Base-by-base conservation (phyloP, 2,329 filamentous ascomycete species). In the Aspergillus sergii region DNA sequence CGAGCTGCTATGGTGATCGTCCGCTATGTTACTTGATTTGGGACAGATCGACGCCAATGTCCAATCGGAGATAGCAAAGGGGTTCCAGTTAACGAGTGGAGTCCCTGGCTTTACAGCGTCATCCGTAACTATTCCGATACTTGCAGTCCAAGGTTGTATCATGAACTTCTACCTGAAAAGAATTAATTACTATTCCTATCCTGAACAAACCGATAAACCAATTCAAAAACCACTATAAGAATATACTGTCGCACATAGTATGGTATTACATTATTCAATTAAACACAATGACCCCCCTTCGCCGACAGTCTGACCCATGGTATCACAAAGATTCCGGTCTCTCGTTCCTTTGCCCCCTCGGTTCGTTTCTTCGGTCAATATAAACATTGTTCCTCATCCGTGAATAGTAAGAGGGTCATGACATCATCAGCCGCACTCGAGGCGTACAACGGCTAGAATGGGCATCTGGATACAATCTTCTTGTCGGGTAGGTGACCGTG, bases 221-320 rank as follows among this genome's bases (percentile, higher is more conserved):
- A 58, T 50, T 16, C 45, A 48, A 51, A 51, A 61, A 63, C 51
- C 46, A 62, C 56, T 30, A 56, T 57, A 50, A 9, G 55, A 59
- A 62, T 55, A 66, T 58, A 59, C 58, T 58, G 53, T 58, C 54
- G 34, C 58, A 62, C 30, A 59, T 61, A 58, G 60, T 62, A 50
- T 69, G 53, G 50, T 69, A 69, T 66, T 69, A 69, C 67, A 50
- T 50, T 50, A 50, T 30, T 50, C 46, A 50, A 69, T 65, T 65
- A 62, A 58, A 66, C 59, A 60, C 59, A 60, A 60, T 56, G 53
- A 59, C 26, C 23, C 48, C 32, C 58, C 45, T 9, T 28, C 55
- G 5, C 32, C 41, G 43, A 50, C 57, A n/a, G 16, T 5, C 34
- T 59, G 30, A 43, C 56, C 56, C 21, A 23, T 59, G 43, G 26